These are phyloP conservation scores for Pseudogymnoascus sp. DNA, from an alignment of 2,329 filamentous ascomycete species.

Conservation along the genomic window DNA sequence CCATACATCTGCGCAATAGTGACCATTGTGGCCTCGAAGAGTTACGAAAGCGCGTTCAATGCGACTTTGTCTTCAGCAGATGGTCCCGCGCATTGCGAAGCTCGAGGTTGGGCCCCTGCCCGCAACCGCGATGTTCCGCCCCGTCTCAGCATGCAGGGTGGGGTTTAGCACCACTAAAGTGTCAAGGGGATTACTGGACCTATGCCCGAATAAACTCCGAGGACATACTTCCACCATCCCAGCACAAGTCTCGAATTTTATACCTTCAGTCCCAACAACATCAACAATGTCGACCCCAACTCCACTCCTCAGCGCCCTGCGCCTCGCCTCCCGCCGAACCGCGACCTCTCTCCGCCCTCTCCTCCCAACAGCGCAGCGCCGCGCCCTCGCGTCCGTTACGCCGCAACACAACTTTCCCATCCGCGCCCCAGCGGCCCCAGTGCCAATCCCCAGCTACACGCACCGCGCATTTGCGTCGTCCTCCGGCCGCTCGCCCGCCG, in stretches of 20 bases:
- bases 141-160: conserved; percentile 5
- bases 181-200: neutral
- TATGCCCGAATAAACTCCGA: neutral
- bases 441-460: neutral
- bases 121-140: conserved; percentile 10
- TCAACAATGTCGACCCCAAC: neutral
- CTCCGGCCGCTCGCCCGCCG: conserved; percentile 18
- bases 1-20: conserved; percentile 19
- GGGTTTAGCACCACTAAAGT: neutral
- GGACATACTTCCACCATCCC: neutral
- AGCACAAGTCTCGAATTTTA: neutral
- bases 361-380: neutral
- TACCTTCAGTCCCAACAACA: neutral
- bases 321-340: conserved; percentile 1
- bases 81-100: neutral
- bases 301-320: conserved; percentile 3
- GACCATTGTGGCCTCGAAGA: neutral
- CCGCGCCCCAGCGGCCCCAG: neutral
- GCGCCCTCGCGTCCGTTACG: conserved; percentile 2
- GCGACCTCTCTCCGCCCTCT: neutral
- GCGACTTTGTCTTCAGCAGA: neutral
- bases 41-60: neutral
- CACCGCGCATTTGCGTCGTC: neutral
- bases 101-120: conserved; percentile 7
- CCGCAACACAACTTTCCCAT: neutral